These are phyloP conservation scores for Colletotrichum sp. DNA, from an alignment of 2,329 filamentous ascomycete genomes.

Conservation along the genomic window DNA sequence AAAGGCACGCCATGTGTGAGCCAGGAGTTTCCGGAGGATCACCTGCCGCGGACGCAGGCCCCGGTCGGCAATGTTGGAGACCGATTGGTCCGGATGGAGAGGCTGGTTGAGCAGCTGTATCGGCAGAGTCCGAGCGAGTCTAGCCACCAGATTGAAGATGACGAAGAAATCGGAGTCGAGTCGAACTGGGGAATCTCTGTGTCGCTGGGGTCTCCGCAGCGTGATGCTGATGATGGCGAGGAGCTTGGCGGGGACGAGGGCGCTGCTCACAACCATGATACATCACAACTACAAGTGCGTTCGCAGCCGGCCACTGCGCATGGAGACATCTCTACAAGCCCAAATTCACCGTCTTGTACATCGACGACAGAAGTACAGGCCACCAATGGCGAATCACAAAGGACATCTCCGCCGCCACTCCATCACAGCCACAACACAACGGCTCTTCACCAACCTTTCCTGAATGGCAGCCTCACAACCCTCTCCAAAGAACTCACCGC, in stretches of 20 bases:
- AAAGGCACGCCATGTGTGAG: conserved; percentile 47
- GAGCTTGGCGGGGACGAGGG: not conserved
- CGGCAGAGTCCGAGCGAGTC: not conserved
- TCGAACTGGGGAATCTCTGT: not conserved
- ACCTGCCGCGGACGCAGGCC: not conserved
- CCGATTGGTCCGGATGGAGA: conserved; percentile 37
- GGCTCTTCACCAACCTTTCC: conserved; percentile 10
- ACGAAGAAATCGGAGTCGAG: accelerated
- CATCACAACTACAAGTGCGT: not conserved
- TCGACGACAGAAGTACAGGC: not conserved
- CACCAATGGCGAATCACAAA: not conserved
- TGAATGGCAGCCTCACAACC: not conserved
- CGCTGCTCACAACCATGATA: not conserved
- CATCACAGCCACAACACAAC: not conserved
- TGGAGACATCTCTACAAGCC: accelerated
- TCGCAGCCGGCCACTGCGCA: not conserved
- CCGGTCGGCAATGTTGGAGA: conserved; percentile 22
- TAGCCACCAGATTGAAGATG: not conserved
- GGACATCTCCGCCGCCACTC: not conserved
- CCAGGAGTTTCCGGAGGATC: conserved; percentile 49
- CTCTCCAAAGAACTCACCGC: conserved; percentile 21
- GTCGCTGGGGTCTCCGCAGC: not conserved
- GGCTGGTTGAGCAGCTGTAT: conserved; percentile 33
- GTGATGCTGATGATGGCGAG: not conserved
- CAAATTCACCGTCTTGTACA: not conserved